These are phyloP conservation scores for Penicillium sp. DNA, from an alignment of 2,329 filamentous ascomycete genomes.

Conservation along the genomic window DNA sequence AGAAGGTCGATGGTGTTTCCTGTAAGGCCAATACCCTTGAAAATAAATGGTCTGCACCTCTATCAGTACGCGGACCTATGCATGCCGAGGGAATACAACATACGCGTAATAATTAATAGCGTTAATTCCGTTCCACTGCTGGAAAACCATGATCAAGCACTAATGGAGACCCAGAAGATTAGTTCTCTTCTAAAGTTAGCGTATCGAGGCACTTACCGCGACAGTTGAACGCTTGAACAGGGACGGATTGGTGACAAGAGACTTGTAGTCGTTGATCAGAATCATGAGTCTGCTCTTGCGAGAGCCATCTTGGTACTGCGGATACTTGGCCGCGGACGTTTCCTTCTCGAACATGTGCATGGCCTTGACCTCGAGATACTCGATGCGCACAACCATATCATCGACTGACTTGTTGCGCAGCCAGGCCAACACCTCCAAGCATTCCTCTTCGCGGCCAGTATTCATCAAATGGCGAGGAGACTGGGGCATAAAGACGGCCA, in stretches of 20 bases:
- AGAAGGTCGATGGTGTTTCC: conserved; percentile 30
- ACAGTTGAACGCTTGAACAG: conserved; percentile 52
- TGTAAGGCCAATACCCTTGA: conserved; percentile 25
- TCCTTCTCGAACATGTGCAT: conserved; percentile 75
- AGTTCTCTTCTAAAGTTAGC: conserved; percentile 24
- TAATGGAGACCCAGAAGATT: neutral
- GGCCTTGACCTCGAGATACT: conserved; percentile 77
- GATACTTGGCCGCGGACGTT: conserved; percentile 66
- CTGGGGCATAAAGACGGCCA: conserved; percentile 77
- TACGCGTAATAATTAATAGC: conserved; percentile 18
- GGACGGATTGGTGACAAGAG: conserved; percentile 10
- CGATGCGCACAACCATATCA: conserved; percentile 69
- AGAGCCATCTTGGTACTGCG: conserved; percentile 68
- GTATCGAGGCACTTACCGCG: conserved; percentile 56
- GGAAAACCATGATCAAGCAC: conserved; percentile 14
- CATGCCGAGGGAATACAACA: neutral
- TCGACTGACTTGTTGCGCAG: conserved; percentile 63
- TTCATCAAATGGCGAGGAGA: conserved; percentile 73
- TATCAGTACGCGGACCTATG: neutral
- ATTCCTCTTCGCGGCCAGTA: conserved; percentile 67
- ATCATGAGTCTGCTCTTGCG: conserved; percentile 22
- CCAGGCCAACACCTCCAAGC: conserved; percentile 60
- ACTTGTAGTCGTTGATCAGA: conserved; percentile 18
- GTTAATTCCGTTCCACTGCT: conserved; percentile 18
- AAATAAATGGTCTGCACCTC: conserved; percentile 20